Evolutionary conservation across 257 asterid genomes (phyloP), one percentile per base, ranked within the genome.

Genomic region (Rhazya stricta): DNA sequence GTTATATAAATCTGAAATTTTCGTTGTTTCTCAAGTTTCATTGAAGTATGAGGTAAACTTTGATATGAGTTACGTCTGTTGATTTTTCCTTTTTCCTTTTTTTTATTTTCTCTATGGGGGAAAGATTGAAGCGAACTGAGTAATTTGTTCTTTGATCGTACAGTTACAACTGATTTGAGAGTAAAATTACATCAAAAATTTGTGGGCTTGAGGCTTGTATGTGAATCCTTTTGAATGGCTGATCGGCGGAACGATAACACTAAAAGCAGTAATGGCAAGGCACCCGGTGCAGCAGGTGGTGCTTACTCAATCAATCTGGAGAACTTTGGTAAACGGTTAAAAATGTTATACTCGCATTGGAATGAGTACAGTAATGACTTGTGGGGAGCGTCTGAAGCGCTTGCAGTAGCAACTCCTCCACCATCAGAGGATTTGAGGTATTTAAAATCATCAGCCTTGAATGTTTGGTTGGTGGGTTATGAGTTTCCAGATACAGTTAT

Each of bases 311-410:
- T 77, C 53, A 72, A 69, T 65, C 63, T 79, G 71, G 54, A 79
- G 30, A 79, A 51, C 56, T 79, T 79, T 54, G 51, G 78, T 12
- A 74, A 77, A 27, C 56, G 82, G 61, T 53, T 79, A n/a, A 23
- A 73, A 27, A 65, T 67, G 43, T 50, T 79, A 12, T 79, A 79
- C 48, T 45, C 79, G 2, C 81, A 79, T 67, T 73, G 78, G 82
- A 13, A 32, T 56, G 75, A 79, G 46, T 51, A 74, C 57, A 73
- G 39, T 6, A 41, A 53, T 27, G 78, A 72, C 45, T 21, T 72
- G 5, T 79, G 79, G 79, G 82, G 78, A 57, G 72, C 79, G n/a
- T 67, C 82, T 79, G 79, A 79, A 53, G 82, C 56, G 19, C 69
- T 79, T 10, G 58, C 71, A 2, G 67, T 78, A 53, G 76, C 81